phyloP scores from a whole-genome alignment of 257 asterid species.

The Nicotiana benthamiana region DNA sequence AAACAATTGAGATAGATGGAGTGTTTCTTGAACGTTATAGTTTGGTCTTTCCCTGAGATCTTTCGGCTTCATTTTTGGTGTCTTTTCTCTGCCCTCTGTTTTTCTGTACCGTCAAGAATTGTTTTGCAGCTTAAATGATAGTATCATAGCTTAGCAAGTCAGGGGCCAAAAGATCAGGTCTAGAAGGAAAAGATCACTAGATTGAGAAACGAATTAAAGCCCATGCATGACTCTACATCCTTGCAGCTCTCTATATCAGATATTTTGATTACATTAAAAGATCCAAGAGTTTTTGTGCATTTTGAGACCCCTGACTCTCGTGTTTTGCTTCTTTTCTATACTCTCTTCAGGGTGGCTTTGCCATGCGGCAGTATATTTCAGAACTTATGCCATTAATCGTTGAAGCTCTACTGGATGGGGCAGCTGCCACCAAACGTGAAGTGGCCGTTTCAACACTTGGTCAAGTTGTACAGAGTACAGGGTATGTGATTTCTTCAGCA shows the following conservation, averaged over 20 bases:
- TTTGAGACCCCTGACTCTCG: background rate
- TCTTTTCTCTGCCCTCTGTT: background rate
- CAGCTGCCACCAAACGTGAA: conserved; percentile 94
- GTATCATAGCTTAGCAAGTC: background rate
- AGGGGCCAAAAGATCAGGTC: background rate
- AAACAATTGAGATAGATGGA: background rate
- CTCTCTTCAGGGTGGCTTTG: conserved; percentile 83
- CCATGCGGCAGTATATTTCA: conserved; percentile 91
- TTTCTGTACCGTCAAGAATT: background rate
- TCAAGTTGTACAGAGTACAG: conserved; percentile 99
- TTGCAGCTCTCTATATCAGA: background rate
- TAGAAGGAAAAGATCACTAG: background rate
- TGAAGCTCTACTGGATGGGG: conserved; percentile 91
- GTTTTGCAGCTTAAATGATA: background rate
- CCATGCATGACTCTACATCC: background rate
- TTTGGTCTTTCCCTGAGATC: background rate
- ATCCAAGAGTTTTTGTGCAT: background rate
- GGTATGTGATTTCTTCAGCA: conserved; percentile 44
- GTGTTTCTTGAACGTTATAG: background rate
- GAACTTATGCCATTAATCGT: conserved; percentile 95
- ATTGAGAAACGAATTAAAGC: background rate
- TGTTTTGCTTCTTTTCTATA: conserved; percentile 12
- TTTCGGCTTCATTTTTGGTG: background rate
- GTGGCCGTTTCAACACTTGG: conserved; percentile 98
- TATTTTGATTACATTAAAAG: background rate